Conservation (phyloP, 768 basidiomycete species). For the Baorangia bicolor region DNA sequence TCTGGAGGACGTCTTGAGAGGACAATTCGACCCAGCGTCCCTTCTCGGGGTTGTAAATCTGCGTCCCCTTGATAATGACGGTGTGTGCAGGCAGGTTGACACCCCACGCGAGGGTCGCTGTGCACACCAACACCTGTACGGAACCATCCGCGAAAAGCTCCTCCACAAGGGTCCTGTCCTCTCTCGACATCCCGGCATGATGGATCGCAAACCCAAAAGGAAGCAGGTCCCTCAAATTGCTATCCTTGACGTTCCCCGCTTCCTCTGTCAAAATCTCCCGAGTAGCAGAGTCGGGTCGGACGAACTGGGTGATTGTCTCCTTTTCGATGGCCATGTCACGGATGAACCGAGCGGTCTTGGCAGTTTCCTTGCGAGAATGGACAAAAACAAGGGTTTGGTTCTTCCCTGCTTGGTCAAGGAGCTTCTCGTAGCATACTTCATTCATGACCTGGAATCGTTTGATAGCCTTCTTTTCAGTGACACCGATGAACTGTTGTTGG, state of each 20-base stretch:
- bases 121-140: slow-evolving; percentile 93
- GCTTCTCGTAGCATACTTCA: slow-evolving; percentile 98
- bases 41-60: slow-evolving; percentile 99
- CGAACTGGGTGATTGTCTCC: slow-evolving; percentile 94
- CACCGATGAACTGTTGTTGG: slow-evolving; percentile 94
- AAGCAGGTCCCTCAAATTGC: slow-evolving; percentile 81
- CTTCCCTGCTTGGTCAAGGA: slow-evolving; percentile 87
- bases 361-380: slow-evolving; percentile 97
- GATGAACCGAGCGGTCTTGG: slow-evolving; percentile 93
- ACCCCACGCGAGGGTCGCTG: slow-evolving; percentile 98
- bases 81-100: slow-evolving; percentile 97
- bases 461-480: slow-evolving; percentile 99
- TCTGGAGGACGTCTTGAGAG: slow-evolving; percentile 94
- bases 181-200: slow-evolving; percentile 93
- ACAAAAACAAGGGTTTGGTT: slow-evolving; percentile 96
- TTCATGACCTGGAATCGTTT: slow-evolving; percentile 98
- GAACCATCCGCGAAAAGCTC: slow-evolving; percentile 92
- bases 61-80: slow-evolving; percentile 99
- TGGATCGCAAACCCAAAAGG: slow-evolving; percentile 98
- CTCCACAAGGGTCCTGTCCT: slow-evolving; percentile 89
- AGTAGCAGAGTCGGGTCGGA: slow-evolving; percentile 88
- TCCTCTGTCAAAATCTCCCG: slow-evolving; percentile 89
- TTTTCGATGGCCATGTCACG: slow-evolving; percentile 95
- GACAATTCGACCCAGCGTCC: slow-evolving; percentile 97
- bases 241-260: slow-evolving; percentile 76